These are phyloP conservation scores for Aspergillus cristatus DNA, from an alignment of 495 filamentous ascomycete genomes.

Conservation along the genomic window DNA sequence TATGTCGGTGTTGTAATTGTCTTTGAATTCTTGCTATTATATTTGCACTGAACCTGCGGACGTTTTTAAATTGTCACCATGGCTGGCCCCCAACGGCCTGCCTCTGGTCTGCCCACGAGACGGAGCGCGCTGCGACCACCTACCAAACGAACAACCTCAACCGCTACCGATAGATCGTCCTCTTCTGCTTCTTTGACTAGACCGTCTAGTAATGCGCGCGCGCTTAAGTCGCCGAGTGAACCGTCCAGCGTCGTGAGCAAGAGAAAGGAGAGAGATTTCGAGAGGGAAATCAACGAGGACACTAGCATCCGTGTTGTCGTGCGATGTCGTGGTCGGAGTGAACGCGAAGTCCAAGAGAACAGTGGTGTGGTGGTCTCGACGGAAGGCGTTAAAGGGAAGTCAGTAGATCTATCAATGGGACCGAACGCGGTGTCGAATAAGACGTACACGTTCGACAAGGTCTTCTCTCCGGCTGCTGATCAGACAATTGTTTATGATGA, in stretches of 20 bases:
- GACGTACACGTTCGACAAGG: slow-evolving; percentile 91
- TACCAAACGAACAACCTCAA: slow-evolving; percentile 25
- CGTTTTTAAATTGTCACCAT: no score
- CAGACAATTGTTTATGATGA: slow-evolving; percentile 89
- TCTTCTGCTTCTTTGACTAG: slow-evolving; percentile 59
- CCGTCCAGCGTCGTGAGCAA: slow-evolving; percentile 45
- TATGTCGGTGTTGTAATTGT: neutral
- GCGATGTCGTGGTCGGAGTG: slow-evolving; percentile 83
- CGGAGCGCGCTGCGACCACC: slow-evolving; percentile 49
- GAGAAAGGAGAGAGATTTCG: slow-evolving; percentile 76
- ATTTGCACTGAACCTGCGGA: no score
- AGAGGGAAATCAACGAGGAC: slow-evolving; percentile 62
- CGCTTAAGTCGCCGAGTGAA: slow-evolving; percentile 30
- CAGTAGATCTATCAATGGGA: slow-evolving; percentile 83
- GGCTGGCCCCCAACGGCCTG: slow-evolving; percentile 47
- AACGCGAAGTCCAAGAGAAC: slow-evolving; percentile 86
- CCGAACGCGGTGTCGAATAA: slow-evolving; percentile 89
- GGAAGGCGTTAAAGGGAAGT: slow-evolving; percentile 74
- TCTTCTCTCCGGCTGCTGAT: slow-evolving; percentile 92
- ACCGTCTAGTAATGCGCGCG: slow-evolving; percentile 34
- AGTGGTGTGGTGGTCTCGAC: slow-evolving; percentile 84
- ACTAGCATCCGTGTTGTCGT: slow-evolving; percentile 98
- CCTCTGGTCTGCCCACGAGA: slow-evolving; percentile 40
- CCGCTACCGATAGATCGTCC: slow-evolving; percentile 31
- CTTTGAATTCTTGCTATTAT: no score